phyloP scores from a whole-genome alignment of 805 yeast genomes.

The Lipomyces yamanashiensis region DNA sequence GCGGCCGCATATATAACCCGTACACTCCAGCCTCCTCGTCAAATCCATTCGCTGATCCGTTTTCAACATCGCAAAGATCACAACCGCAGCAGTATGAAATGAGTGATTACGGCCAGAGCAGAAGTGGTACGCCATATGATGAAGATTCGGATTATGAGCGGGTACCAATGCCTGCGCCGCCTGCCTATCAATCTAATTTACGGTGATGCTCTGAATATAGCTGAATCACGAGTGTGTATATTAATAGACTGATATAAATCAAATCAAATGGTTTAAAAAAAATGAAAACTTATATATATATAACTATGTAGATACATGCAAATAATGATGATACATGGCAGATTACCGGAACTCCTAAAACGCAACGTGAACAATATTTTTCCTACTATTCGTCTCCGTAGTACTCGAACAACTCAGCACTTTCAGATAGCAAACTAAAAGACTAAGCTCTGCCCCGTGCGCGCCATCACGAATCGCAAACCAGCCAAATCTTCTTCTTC shows the following conservation, averaged over 20 bases:
- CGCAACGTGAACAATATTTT: neutral
- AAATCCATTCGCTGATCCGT: constrained; percentile 10
- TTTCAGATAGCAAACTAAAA: constrained; percentile 4
- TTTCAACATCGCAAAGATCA: neutral
- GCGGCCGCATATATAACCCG: neutral
- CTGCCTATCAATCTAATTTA: neutral
- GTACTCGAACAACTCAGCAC: neutral
- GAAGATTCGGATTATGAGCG: constrained; percentile 7
- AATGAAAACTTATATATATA: neutral
- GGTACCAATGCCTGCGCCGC: neutral
- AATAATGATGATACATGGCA: neutral
- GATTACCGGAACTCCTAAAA: neutral
- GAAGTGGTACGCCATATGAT: constrained; percentile 7
- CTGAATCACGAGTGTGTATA: neutral
- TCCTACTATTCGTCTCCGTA: too few species aligned
- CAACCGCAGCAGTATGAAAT: constrained; percentile 16
- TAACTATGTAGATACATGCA: neutral
- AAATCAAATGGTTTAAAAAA: neutral
- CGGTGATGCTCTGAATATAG: neutral
- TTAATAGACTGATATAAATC: neutral
- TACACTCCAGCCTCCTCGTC: too few species aligned
- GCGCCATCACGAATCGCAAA: constrained; percentile 27
- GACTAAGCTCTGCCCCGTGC: constrained; percentile 32
- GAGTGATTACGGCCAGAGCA: neutral
- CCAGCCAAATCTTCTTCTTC: constrained; percentile 35